A percentile compares a stretch with the other conserved stretches of the same genome.
Conservation (phyloP, 2,329 filamentous ascomycete genomes). For the Xylariaceae sp. region DNA sequence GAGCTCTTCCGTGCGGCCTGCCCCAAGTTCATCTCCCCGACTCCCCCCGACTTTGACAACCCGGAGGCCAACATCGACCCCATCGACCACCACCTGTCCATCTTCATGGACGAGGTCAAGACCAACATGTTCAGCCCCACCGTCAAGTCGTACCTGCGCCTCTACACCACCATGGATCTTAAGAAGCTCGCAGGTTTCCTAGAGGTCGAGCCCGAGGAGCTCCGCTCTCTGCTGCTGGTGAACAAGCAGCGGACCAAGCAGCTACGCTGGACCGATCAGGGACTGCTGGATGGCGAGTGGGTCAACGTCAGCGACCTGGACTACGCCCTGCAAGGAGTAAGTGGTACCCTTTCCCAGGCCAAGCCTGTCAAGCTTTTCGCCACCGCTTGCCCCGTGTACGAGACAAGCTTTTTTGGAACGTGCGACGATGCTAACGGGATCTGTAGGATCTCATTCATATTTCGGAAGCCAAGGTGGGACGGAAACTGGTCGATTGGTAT, state of each 20-base stretch:
- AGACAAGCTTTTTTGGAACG: constrained; percentile 23
- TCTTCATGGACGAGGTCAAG: constrained; percentile 99
- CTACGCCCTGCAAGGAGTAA: constrained; percentile 90
- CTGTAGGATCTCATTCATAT: constrained; percentile 90
- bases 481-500: constrained; percentile 98
- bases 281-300: constrained; percentile 83
- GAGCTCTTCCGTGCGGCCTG: constrained; percentile 97
- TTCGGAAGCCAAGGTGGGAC: constrained; percentile 95
- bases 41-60: constrained; percentile 96
- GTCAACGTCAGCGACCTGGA: constrained; percentile 93
- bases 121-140: constrained; percentile 98
- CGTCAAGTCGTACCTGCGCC: constrained; percentile 95
- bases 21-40: constrained; percentile 98
- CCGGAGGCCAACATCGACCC: constrained; percentile 94
- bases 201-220: constrained; percentile 92
- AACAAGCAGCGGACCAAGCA: constrained; percentile 99
- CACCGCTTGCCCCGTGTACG: constrained; percentile 6
- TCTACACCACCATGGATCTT: constrained; percentile 99
- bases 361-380: constrained; percentile 15
- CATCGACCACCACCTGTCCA: constrained; percentile 89
- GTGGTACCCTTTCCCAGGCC: constrained; percentile 33
- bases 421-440: constrained; percentile 22
- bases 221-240: constrained; percentile 87
- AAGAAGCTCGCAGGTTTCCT: constrained; percentile 97
- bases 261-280: constrained; percentile 86